Conservation (phyloP, 768 basidiomycete genomes). For the Mycena capillaripes region DNA sequence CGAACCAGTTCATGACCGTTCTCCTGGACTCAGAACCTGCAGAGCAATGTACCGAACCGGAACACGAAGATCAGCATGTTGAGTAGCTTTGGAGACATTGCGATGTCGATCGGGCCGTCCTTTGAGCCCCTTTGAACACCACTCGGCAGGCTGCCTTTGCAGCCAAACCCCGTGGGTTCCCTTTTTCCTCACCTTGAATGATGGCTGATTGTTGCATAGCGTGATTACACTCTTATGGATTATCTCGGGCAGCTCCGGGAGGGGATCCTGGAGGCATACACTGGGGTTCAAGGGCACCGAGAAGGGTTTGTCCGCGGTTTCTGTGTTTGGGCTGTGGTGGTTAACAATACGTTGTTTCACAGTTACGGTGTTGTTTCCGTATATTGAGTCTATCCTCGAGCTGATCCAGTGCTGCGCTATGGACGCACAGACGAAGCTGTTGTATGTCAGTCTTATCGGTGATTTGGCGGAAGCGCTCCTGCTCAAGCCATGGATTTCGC, state of each 20-base stretch:
- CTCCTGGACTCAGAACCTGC: slow-evolving; percentile 92
- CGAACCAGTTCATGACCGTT: slow-evolving; percentile 91
- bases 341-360: slow-evolving; percentile 19
- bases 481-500: slow-evolving; percentile 83
- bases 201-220: slow-evolving; percentile 52
- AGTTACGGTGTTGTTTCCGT: slow-evolving; percentile 73
- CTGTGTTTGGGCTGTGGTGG: slow-evolving; percentile 15
- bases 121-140: slow-evolving; percentile 93
- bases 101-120: slow-evolving; percentile 86
- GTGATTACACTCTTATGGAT: slow-evolving; percentile 92
- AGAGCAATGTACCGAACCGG: slow-evolving; percentile 90
- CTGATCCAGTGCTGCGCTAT: slow-evolving; percentile 81
- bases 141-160: slow-evolving; percentile 93
- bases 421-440: slow-evolving; percentile 79
- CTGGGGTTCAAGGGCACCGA: slow-evolving; percentile 90
- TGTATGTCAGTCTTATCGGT: slow-evolving; percentile 90
- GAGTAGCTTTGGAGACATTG: slow-evolving; percentile 96
- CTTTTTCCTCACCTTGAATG: slow-evolving; percentile 2
- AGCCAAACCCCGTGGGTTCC: slow-evolving; percentile 84
- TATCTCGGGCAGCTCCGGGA: slow-evolving; percentile 93
- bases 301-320: slow-evolving; percentile 65
- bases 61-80: slow-evolving; percentile 98
- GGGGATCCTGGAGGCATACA: slow-evolving; percentile 97
- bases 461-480: slow-evolving; percentile 94
- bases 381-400: slow-evolving; percentile 83